Percentiles rank a stretch among this genome's conserved stretches.
Evolutionary conservation across 1,284 basidiomycete species (phyloP).

Genomic region (Apiotrichum laibachii): DNA sequence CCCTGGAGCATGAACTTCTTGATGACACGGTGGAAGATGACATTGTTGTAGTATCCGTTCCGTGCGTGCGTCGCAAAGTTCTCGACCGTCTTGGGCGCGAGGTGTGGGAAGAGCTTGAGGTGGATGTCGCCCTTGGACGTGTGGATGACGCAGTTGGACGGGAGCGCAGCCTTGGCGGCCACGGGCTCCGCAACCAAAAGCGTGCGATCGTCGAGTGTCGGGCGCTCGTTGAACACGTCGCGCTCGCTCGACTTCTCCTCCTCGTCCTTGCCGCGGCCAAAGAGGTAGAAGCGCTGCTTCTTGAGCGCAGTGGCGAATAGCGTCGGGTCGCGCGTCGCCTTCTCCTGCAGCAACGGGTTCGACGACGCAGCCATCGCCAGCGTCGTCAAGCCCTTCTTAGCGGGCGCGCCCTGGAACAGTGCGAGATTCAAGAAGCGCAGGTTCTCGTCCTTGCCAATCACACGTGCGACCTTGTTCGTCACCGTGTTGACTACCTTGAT

Average conservation of each 20-base stretch:
- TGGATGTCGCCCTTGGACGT: conserved; percentile 95
- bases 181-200: conserved; percentile 62
- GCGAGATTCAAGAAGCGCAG: conserved; percentile 84
- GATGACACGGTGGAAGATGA: conserved; percentile 97
- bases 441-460: conserved; percentile 92
- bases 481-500: conserved; percentile 96
- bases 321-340: conserved; percentile 80
- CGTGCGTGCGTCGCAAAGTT: conserved; percentile 95
- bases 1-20: conserved; percentile 99
- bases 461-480: conserved; percentile 84
- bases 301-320: conserved; percentile 92
- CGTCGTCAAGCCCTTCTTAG: conserved; percentile 79
- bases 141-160: conserved; percentile 68
- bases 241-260: conserved; percentile 84
- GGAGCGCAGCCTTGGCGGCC: conserved; percentile 65
- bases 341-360: conserved; percentile 87
- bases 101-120: conserved; percentile 82
- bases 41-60: conserved; percentile 84
- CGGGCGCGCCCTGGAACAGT: conserved; percentile 88
- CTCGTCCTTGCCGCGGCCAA: conserved; percentile 88
- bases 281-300: conserved; percentile 93
- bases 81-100: conserved; percentile 91
- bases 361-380: conserved; percentile 90
- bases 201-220: conserved; percentile 93
- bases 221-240: conserved; percentile 97